Base-by-base conservation (phyloP, 1,139 yeast genomes). In the Geotrichum phurueaensis region DNA sequence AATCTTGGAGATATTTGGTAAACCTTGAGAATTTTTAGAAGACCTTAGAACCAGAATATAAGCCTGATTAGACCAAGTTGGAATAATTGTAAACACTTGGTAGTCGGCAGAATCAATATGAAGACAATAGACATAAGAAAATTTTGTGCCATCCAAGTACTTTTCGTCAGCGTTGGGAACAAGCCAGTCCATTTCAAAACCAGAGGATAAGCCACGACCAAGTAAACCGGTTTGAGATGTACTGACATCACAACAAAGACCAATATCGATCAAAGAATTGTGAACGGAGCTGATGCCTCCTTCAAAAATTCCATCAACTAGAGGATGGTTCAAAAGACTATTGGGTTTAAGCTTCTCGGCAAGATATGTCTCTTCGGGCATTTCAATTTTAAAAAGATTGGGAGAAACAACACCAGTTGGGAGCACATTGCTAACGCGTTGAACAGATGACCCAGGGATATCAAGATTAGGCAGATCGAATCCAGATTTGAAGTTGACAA, bases 131-230 rank as follows among this genome's bases (percentile, higher is more conserved):
- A 87, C 77, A 33, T 86, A 78, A 58, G 84, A 87, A 78, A 89
- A 78, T 5, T 78, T 74, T 61, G 85, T 82, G 49, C 80, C 73
- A 22, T 80, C 81, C 4, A 66, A 77, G 29, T 64, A 65, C n/a
- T 57, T 60, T 39, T 57, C 56, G 3, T 64, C 63, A 1, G 64
- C 50, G 9, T 63, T 63, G 1, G 75, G 69, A 9, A 64, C 63
- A 31, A 77, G 65, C 71, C 87, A 86, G 60, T 81, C 82, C 62
- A 82, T 71, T 23, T 86, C 84, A 73, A 95, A 95, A 0, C 99
- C 99, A 63, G 82, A 81, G 66, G 89, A 91, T 64, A 95, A 76
- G 29, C 97, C 96, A 68, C 82, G 84, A 10, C 97, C 96, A n/a
- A 94, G 77, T 1, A 94, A 83, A 20, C 97, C 97, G 20, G 90